These are phyloP conservation scores for Candolleomyces aberdarensis DNA, from an alignment of 768 basidiomycete genomes.

Conservation along the genomic window DNA sequence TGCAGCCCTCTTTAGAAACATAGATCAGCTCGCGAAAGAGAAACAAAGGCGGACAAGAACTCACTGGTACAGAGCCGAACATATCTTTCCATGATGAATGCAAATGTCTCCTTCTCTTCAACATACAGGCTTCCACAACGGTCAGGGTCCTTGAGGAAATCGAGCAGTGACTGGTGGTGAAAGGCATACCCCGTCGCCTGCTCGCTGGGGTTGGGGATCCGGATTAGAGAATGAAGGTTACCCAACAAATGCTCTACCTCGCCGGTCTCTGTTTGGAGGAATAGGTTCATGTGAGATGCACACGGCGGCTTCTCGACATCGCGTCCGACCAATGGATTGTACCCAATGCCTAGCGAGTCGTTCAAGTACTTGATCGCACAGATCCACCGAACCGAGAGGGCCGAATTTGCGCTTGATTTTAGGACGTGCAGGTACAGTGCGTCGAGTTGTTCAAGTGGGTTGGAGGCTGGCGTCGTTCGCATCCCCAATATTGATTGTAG, in stretches of 20 bases:
- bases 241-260: neutral
- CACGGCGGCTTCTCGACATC: too few species aligned
- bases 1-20: too few species aligned
- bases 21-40: too few species aligned
- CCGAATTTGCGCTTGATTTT: neutral
- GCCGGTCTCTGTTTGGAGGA: neutral
- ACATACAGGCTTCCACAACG: neutral
- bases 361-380: neutral
- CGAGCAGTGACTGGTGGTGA: neutral
- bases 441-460: neutral
- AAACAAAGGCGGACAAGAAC: too few species aligned
- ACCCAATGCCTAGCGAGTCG: too few species aligned
- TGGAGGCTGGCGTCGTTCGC: neutral
- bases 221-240: neutral
- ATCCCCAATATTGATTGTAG: neutral
- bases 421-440: neutral
- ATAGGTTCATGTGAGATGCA: too few species aligned
- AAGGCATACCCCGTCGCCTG: neutral
- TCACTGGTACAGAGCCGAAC: too few species aligned
- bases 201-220: neutral
- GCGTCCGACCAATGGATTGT: too few species aligned
- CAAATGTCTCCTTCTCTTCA: neutral
- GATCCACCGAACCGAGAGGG: neutral
- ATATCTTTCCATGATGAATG: too few species aligned
- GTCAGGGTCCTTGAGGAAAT: neutral